Evolutionary conservation across 2,329 filamentous ascomycete species (phyloP).

Genomic region (Lecanoromycetidae sp.): DNA sequence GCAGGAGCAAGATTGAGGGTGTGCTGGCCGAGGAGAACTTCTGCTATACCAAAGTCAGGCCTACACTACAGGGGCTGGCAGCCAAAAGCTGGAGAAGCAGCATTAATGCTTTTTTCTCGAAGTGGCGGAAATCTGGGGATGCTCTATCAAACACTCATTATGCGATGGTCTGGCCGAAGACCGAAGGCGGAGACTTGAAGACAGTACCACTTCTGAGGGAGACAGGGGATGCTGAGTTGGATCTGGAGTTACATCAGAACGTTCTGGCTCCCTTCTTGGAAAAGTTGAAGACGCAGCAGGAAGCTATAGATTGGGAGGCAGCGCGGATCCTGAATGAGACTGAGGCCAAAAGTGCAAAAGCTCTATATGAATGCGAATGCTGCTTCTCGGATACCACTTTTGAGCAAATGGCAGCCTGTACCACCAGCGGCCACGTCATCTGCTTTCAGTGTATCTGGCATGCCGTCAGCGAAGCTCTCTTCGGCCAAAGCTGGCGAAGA

Average conservation of each 20-base stretch:
- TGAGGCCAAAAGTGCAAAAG: constrained; percentile 31
- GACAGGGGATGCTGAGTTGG: constrained; percentile 33
- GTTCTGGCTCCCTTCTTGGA: constrained; percentile 29
- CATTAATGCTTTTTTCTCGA: constrained; percentile 32
- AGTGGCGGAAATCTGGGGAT: constrained; percentile 27
- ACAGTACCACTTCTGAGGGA: constrained; percentile 25
- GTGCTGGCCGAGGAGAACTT: constrained; percentile 38
- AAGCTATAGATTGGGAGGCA: constrained; percentile 27
- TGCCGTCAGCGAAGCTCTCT: constrained; percentile 74
- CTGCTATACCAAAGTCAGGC: constrained; percentile 33
- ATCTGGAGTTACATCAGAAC: constrained; percentile 29
- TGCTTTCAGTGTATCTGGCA: constrained; percentile 65
- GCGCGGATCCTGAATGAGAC: constrained; percentile 33
- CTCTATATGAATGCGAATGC: constrained; percentile 38
- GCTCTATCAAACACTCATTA: constrained; percentile 30
- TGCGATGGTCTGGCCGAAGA: constrained; percentile 29
- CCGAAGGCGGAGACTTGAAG: constrained; percentile 19
- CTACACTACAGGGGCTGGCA: constrained; percentile 32
- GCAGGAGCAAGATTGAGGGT: constrained; percentile 33
- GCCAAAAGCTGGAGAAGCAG: constrained; percentile 35
- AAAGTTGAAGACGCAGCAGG: constrained; percentile 27
- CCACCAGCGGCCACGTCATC: constrained; percentile 31
- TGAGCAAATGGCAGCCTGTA: constrained; percentile 37
- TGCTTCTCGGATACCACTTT: constrained; percentile 37
- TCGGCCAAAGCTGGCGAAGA: constrained; percentile 81